These are phyloP conservation scores for Acacia melanoxylon DNA, from an alignment of 306 rosid species.

Conservation along the genomic window DNA sequence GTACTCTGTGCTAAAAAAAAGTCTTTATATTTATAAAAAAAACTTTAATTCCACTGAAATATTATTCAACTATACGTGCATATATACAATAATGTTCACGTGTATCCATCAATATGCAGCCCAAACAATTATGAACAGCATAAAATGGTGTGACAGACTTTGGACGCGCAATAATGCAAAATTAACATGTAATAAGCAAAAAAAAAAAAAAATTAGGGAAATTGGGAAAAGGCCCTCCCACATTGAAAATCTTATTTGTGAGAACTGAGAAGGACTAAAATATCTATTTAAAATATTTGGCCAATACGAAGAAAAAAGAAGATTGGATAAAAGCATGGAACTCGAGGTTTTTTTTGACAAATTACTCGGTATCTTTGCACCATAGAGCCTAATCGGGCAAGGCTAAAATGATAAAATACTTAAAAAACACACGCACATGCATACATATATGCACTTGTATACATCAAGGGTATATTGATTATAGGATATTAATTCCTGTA, in stretches of 20 bases:
- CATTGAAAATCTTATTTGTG: no score
- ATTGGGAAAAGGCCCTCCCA: no score
- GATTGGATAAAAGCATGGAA: not conserved
- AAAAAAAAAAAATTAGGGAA: no score
- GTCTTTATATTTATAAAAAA: no score
- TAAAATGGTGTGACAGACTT: not conserved
- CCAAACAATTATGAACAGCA: not conserved
- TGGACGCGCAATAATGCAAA: not conserved
- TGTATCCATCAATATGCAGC: not conserved
- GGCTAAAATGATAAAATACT: not conserved
- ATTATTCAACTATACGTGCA: not conserved
- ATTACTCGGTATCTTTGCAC: not conserved
- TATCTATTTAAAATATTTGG: not conserved
- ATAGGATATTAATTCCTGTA: not conserved
- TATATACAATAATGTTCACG: not conserved
- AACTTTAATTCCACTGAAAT: not conserved
- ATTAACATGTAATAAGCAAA: not conserved
- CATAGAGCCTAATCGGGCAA: not conserved
- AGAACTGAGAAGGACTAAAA: no score
- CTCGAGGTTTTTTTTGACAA: not conserved
- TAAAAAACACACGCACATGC: not conserved
- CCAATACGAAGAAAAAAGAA: not conserved
- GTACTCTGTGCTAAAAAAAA: no score
- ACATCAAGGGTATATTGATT: not conserved
- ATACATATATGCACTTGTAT: not conserved